Conservation (phyloP, 164 flowering plant species). For the Malania oleifera region DNA sequence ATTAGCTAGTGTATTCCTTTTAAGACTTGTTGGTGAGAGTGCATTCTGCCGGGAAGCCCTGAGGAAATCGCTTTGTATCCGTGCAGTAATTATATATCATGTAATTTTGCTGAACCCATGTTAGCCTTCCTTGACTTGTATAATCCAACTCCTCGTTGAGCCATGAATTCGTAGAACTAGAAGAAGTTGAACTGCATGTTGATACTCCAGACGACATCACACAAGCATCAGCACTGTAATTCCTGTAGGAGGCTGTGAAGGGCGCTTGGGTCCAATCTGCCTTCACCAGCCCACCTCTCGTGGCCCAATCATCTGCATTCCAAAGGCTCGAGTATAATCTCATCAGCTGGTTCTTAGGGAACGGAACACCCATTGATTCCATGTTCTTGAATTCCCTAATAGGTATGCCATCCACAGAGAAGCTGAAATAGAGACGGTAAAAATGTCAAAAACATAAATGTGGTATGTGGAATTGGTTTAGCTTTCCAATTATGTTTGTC, state of each 20-base stretch:
- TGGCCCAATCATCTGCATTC: conserved; percentile 9
- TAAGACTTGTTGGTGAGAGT: too few relatives aligned
- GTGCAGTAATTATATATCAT: not conserved
- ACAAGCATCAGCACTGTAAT: not conserved
- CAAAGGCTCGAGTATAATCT: conserved; percentile 7
- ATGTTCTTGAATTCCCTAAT: conserved; percentile 5
- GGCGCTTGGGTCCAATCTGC: conserved; percentile 3
- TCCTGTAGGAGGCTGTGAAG: conserved; percentile 4
- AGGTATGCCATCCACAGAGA: not conserved
- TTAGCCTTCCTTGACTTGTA: not conserved
- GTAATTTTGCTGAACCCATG: conserved; percentile 5
- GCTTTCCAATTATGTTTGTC: too few relatives aligned
- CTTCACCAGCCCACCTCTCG: conserved; percentile 6
- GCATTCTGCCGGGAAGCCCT: not conserved
- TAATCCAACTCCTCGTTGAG: not conserved
- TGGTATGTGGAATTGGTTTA: too few relatives aligned
- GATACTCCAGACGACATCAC: too few relatives aligned
- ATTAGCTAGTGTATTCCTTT: too few relatives aligned
- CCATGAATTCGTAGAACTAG: conserved; percentile 2
- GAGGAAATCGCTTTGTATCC: conserved; percentile 1
- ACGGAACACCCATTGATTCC: not conserved
- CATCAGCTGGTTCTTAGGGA: conserved; percentile 2
- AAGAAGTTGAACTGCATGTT: too few relatives aligned
- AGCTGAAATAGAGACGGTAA: not conserved
- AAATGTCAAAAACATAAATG: not conserved